Percentiles rank a stretch among this genome's conserved stretches.
These are phyloP conservation scores for Viola odorata DNA, from an alignment of 345 rosid species.

Conservation along the genomic window DNA sequence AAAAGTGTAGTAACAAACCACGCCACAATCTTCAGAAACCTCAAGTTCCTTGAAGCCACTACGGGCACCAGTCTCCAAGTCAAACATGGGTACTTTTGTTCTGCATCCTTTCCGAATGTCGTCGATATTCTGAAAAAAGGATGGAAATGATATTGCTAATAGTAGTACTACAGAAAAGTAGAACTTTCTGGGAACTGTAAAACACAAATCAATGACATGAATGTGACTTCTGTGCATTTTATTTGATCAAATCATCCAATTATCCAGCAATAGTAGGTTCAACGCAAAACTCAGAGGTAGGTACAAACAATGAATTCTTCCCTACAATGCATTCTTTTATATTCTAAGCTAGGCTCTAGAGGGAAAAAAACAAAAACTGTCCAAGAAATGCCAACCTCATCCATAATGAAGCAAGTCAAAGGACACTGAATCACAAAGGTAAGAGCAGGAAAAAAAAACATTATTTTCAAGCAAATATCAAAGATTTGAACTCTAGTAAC, in stretches of 20 bases:
- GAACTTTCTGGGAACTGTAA: background rate
- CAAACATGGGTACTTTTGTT: conserved; percentile 77
- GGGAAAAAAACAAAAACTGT: no score
- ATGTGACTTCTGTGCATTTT: background rate
- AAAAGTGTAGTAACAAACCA: conserved; percentile 45
- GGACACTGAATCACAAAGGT: no score
- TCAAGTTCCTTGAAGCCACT: conserved; percentile 86
- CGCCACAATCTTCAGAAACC: conserved; percentile 94
- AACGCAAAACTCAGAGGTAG: no score
- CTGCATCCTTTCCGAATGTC: conserved; percentile 61
- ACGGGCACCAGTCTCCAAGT: conserved; percentile 86
- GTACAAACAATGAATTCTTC: no score
- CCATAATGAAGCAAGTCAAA: no score
- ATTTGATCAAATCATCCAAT: background rate
- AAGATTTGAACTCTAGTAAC: no score
- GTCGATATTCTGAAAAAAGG: conserved; percentile 61
- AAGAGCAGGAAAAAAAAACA: no score
- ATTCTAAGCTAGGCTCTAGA: no score
- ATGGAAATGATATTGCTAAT: conserved; percentile 7
- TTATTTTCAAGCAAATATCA: no score
- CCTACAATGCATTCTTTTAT: no score
- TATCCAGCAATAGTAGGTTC: background rate
- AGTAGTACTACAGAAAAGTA: no score
- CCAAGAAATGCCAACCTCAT: no score
- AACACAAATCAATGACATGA: background rate